Evolutionary conservation across 1,139 yeast genomes (phyloP), one percentile per base, ranked within the genome.

Genomic region (Suhomyces ambrosiae): DNA sequence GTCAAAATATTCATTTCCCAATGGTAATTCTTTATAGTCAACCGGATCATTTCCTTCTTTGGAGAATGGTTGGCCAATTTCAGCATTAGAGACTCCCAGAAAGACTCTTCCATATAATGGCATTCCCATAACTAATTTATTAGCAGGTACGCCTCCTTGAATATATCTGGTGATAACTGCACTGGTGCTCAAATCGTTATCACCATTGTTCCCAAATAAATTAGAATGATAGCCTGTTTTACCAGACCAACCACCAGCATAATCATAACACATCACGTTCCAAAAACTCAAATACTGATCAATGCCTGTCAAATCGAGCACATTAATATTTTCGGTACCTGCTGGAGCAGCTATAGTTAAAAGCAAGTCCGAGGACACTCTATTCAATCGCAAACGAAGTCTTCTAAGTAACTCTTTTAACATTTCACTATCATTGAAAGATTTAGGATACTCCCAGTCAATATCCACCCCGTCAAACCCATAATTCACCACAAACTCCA

Each of bases 231-330:
- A 82, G 1, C 76, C 83, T 0, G 84, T 74, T 5, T 41, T 51
- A 0, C 58, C 48, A 1, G 90, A 79, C 96, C 96, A 89, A 2
- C 75, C 68, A 32, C 97, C 97, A 3, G 80, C 68, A 51, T 79
- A 86, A 57, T 92, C 97, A 57, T 92, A 92, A 28, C 94, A 79
- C 97, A 92, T 90, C 45, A 92, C 60, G 56, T 90, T 90, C 86
- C 92, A 89, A 48, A 78, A 78, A 19, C 79, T 65, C 24, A 92
- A 54, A 48, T 73, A 72, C 23, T 57, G 58, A 48, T 84, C 83
- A 75, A 90, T 73, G 10, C 68, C 73, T 1, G 45, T 34, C 2
- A 87, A 52, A 8, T 73, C 60, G 35, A 82, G 64, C 4, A 60
- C 49, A 2, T 50, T 42, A 19, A 80, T 54, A 40, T 75, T 71